Conservation (phyloP, 2,329 filamentous ascomycete genomes). For the Fusarium proliferatum region DNA sequence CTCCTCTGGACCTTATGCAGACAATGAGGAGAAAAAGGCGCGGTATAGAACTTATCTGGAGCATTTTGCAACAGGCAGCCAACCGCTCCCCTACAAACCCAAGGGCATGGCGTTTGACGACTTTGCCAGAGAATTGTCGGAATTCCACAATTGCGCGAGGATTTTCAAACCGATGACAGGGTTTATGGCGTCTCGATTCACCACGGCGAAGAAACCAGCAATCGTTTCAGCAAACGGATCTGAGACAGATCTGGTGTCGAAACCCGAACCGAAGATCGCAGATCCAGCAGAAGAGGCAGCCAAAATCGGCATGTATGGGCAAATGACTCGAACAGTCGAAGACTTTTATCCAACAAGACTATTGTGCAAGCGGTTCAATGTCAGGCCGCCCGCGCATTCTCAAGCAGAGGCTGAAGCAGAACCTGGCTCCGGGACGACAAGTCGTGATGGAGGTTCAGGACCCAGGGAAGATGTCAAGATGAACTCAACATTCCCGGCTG, state of each 20-base stretch:
- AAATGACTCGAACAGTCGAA: constrained; percentile 78
- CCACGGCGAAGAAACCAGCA: constrained; percentile 68
- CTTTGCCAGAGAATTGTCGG: constrained; percentile 80
- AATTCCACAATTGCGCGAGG: constrained; percentile 74
- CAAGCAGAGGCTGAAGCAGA: constrained; percentile 61
- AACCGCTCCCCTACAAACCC: constrained; percentile 63
- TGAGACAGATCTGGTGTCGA: constrained; percentile 44
- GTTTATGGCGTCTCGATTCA: constrained; percentile 94
- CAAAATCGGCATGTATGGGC: constrained; percentile 90
- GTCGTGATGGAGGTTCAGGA: constrained; percentile 5
- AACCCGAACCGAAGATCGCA: constrained; percentile 49
- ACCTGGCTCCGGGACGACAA: constrained; percentile 24
- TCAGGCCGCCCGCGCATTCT: constrained; percentile 79
- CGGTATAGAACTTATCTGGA: constrained; percentile 88
- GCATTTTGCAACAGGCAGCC: constrained; percentile 65
- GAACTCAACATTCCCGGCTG: constrained; percentile 1
- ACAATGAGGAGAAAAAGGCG: constrained; percentile 81
- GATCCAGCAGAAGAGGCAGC: constrained; percentile 90
- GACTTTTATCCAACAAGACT: constrained; percentile 85
- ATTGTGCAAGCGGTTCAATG: constrained; percentile 94
- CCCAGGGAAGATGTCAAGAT: constrained; percentile 26
- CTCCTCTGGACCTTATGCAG: constrained; percentile 78
- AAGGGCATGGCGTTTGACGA: constrained; percentile 69
- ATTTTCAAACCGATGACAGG: constrained; percentile 94
- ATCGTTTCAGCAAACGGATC: constrained; percentile 37